Percentiles rank a stretch among this genome's conserved stretches.
phyloP scores from a whole-genome alignment of 2,329 filamentous ascomycete species.

The Chalaropsis thielavioides region DNA sequence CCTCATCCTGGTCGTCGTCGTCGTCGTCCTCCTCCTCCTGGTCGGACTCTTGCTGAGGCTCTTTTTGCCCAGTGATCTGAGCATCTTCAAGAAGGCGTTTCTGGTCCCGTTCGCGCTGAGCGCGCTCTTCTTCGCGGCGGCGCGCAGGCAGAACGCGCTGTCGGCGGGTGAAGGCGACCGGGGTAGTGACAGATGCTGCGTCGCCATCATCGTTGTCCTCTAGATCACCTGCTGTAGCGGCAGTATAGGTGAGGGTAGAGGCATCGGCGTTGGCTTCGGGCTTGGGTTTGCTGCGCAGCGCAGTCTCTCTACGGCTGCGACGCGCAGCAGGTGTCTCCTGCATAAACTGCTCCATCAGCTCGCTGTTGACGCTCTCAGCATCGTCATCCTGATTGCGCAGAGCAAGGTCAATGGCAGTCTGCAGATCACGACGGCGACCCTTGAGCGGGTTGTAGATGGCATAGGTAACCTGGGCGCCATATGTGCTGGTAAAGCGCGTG shows the following conservation, averaged over 20 bases:
- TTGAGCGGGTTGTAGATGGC: slow-evolving; percentile 20
- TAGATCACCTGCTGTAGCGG: not conserved
- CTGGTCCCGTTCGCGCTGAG: not conserved
- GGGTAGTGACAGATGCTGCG: not conserved
- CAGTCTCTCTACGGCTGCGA: slow-evolving; percentile 6
- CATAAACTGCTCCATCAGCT: slow-evolving; percentile 16
- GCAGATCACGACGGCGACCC: slow-evolving; percentile 19
- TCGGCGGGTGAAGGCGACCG: slow-evolving; percentile 4
- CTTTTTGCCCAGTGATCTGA: not conserved
- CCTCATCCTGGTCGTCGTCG: not conserved
- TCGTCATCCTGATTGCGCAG: slow-evolving; percentile 18
- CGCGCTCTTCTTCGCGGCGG: slow-evolving; percentile 6
- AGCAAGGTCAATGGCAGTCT: slow-evolving; percentile 19
- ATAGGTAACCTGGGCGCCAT: slow-evolving; percentile 20
- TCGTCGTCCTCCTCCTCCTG: not conserved
- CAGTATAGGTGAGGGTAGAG: not conserved
- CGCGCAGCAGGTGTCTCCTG: slow-evolving; percentile 13
- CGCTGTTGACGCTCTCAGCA: slow-evolving; percentile 13
- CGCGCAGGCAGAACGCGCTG: slow-evolving; percentile 11
- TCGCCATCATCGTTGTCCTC: not conserved
- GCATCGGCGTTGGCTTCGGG: not conserved
- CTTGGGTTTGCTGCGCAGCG: not conserved
- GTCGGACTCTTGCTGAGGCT: not conserved
- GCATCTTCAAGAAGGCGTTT: not conserved
- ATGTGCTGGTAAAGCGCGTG: slow-evolving; percentile 20